These are phyloP conservation scores for Dichotomocladium elegans DNA, from an alignment of 371 early-diverging fungal genomes.

Conservation along the genomic window DNA sequence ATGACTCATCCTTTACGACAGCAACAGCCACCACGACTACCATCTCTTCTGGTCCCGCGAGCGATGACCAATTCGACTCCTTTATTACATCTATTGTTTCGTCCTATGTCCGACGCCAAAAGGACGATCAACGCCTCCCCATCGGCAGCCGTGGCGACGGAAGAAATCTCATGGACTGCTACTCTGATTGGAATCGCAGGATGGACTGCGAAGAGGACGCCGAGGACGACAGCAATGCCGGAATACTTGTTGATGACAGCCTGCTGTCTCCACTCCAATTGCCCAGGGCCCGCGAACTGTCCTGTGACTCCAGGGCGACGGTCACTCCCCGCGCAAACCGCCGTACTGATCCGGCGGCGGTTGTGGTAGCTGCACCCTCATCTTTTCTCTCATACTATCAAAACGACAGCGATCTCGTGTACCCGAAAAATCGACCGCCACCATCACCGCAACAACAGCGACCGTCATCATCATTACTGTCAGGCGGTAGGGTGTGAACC, in stretches of 20 bases:
- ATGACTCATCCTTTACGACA: constrained; percentile 37
- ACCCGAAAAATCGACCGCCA: constrained; percentile 6
- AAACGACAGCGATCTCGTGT: constrained; percentile 2
- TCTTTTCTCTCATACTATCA: constrained; percentile 18
- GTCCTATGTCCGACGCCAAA: not conserved
- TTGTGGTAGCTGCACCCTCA: constrained; percentile 21
- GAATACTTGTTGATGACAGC: constrained; percentile 24
- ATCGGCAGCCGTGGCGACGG: not conserved
- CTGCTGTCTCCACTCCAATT: constrained; percentile 38
- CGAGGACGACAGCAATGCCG: not conserved
- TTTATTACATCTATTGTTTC: constrained; percentile 3
- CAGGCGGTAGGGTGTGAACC: not conserved
- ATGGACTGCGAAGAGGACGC: not conserved
- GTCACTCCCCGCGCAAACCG: constrained; percentile 8
- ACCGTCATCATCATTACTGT: constrained; percentile 13
- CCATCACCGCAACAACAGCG: constrained; percentile 22
- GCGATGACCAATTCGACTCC: constrained; percentile 6
- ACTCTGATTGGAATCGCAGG: no score
- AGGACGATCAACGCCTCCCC: not conserved
- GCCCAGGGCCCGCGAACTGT: constrained; percentile 31
- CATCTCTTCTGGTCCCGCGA: not conserved
- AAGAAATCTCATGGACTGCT: no score
- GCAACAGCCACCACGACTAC: constrained; percentile 12
- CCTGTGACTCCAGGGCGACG: constrained; percentile 32
- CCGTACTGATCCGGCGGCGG: no score